phyloP scores from a whole-genome alignment of 2,329 filamentous ascomycete genomes.

The Aspergillus sp. region DNA sequence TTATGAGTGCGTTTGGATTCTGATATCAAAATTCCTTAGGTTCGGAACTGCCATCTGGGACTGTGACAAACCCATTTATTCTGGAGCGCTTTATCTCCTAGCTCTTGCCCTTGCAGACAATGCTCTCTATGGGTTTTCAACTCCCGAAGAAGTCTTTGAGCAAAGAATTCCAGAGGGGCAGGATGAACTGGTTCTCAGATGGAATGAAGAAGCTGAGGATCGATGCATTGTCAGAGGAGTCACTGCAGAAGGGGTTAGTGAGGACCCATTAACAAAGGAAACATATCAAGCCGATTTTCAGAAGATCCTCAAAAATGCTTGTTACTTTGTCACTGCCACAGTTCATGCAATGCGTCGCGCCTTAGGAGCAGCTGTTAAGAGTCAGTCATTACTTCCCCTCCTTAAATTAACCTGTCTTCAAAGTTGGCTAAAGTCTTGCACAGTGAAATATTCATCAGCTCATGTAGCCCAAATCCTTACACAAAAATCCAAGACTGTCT shows the following conservation, averaged over 20 bases:
- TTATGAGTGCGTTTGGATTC: background rate
- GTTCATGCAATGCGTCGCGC: slow-evolving; percentile 3
- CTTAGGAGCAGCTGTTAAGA: slow-evolving; percentile 2
- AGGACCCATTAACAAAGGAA: slow-evolving; percentile 5
- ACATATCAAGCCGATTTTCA: background rate
- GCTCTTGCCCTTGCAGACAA: slow-evolving; percentile 2
- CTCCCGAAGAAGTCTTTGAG: slow-evolving; percentile 3
- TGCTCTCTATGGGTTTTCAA: slow-evolving; percentile 2
- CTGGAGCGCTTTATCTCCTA: slow-evolving; percentile 1
- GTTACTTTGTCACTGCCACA: slow-evolving; percentile 5
- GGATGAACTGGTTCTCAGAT: slow-evolving; percentile 4
- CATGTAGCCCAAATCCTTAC: background rate
- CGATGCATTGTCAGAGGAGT: slow-evolving; percentile 3
- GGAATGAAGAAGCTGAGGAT: slow-evolving; percentile 5
- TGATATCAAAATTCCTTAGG: background rate
- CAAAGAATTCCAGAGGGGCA: slow-evolving; percentile 6
- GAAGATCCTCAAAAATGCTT: slow-evolving; percentile 3
- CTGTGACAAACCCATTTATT: slow-evolving; percentile 3
- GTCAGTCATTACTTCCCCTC: slow-evolving; percentile 1
- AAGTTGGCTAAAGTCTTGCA: background rate
- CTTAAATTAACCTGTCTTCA: background rate
- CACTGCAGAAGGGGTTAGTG: slow-evolving; percentile 2
- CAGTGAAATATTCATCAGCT: background rate
- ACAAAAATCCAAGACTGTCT: background rate
- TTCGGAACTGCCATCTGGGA: slow-evolving; percentile 2